Evolutionary conservation across 1,284 basidiomycete species (phyloP).

Genomic region (Leccinum pachyderme): DNA sequence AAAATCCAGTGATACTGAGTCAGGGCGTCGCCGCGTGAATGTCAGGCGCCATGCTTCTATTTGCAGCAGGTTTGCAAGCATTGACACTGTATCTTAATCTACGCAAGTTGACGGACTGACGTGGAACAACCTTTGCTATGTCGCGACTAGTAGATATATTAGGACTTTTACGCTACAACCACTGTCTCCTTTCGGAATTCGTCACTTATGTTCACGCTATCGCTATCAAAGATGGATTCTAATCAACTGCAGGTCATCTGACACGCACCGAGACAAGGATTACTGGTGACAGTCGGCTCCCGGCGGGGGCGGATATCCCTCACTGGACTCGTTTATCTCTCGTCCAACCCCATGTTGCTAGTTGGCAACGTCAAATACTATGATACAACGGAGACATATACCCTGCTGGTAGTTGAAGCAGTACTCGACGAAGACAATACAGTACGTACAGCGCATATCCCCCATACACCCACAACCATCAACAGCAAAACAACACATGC

Average conservation of each 20-base stretch:
- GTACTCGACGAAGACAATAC: not conserved
- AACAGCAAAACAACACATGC: not conserved
- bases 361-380: not conserved
- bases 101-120: slow-evolving; percentile 20
- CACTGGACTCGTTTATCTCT: no score
- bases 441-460: not conserved
- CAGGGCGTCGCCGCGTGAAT: not conserved
- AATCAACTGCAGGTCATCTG: no score
- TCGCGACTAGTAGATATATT: no score
- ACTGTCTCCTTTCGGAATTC: no score
- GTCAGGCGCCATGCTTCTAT: slow-evolving; percentile 29
- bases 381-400: not conserved
- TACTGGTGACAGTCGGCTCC: no score
- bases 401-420: not conserved
- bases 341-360: no score
- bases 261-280: no score
- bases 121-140: no score
- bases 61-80: slow-evolving; percentile 27
- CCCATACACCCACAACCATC: not conserved
- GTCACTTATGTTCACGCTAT: no score
- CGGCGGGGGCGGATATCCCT: no score
- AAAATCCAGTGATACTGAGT: slow-evolving; percentile 15
- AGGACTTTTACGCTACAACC: no score
- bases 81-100: slow-evolving; percentile 28
- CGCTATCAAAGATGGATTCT: no score